A percentile compares a stretch with the other conserved stretches of the same genome.
phyloP scores from a whole-genome alignment of 495 filamentous ascomycete species.

The Lasiosphaeris hirsuta region DNA sequence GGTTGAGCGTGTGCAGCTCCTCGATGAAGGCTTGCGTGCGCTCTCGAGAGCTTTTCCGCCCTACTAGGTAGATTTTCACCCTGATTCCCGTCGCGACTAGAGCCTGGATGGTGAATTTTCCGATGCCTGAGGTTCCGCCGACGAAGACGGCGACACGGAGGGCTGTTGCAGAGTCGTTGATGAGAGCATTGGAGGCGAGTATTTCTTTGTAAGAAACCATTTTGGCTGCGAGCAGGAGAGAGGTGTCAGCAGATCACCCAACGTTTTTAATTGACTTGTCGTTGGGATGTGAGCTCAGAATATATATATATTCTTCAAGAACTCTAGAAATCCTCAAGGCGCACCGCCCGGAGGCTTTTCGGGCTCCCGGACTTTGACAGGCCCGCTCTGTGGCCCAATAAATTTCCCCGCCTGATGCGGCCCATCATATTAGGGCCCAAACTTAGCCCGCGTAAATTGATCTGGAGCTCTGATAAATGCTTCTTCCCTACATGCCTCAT shows the following conservation, averaged over 20 bases:
- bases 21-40: constrained; percentile 25
- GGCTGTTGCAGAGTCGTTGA: constrained; percentile 31
- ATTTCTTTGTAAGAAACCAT: constrained; percentile 39
- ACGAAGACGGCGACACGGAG: constrained; percentile 37
- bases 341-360: no score
- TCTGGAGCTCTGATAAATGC: no score
- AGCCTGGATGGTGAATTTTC: constrained; percentile 29
- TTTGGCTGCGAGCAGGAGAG: not conserved
- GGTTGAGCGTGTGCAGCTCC: constrained; percentile 31
- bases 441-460: no score
- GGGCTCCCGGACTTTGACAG: no score
- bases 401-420: no score
- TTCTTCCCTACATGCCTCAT: no score
- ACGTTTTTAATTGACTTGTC: no score
- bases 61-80: constrained; percentile 33
- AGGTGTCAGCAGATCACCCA: not conserved
- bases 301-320: no score
- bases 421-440: no score
- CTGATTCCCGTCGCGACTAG: constrained; percentile 25
- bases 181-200: constrained; percentile 36
- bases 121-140: constrained; percentile 40
- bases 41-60: constrained; percentile 30
- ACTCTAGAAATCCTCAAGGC: no score
- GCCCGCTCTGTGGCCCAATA: no score
- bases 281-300: no score